These are phyloP conservation scores for Insectozyma bohioensis DNA, from an alignment of 1,139 yeast genomes.

Conservation along the genomic window DNA sequence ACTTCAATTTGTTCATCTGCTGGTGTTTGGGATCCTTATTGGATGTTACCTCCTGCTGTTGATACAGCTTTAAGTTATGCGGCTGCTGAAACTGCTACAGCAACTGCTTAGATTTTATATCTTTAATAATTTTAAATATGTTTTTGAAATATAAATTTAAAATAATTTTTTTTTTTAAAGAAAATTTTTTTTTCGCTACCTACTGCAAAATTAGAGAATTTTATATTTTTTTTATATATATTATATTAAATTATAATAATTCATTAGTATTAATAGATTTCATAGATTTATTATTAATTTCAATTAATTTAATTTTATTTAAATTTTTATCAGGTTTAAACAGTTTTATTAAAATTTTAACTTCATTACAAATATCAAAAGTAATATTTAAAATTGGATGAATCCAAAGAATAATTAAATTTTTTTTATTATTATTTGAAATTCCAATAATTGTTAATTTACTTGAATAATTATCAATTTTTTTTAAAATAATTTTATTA, in stretches of 20 bases:
- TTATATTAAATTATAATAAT: too few species aligned
- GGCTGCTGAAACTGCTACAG: conserved; percentile 15
- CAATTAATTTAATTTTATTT: conserved; percentile 9
- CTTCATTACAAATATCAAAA: conserved; percentile 12
- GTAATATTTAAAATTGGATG: conserved; percentile 15
- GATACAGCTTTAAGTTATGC: conserved; percentile 33
- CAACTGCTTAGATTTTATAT: too few species aligned
- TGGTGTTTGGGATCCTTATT: conserved; percentile 24
- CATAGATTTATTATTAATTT: conserved; percentile 12
- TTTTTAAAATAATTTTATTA: conserved; percentile 7
- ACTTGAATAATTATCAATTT: conserved; percentile 6
- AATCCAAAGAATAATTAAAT: conserved; percentile 13
- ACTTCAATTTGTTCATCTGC: conserved; percentile 25
- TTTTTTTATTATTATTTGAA: conserved; percentile 3
- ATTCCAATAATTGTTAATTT: conserved; percentile 13
- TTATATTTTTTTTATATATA: too few species aligned
- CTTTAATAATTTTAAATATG: too few species aligned
- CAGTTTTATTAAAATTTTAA: conserved; percentile 9
- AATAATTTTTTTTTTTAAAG: too few species aligned
- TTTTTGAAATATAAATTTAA: too few species aligned
- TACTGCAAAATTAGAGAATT: too few species aligned
- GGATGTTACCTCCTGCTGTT: conserved; percentile 30
- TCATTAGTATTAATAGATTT: too few species aligned
- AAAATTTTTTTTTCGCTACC: too few species aligned
- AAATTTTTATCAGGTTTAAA: conserved; percentile 6